Base-by-base conservation (phyloP, 108 stramenopile genomes). In the Skeletonema marinoi region DNA sequence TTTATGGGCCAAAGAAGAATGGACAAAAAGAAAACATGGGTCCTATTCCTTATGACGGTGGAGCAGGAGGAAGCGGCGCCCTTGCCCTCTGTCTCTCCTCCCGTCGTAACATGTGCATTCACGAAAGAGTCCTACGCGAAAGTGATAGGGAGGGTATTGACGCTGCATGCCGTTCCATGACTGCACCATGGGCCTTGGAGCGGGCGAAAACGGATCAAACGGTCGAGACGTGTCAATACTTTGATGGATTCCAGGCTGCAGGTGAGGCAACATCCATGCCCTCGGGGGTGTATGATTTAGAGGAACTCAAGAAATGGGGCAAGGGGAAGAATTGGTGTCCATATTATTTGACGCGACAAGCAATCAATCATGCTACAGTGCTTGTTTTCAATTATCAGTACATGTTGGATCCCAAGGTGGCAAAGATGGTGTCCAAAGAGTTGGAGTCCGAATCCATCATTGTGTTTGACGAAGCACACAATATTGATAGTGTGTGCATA, bases 311-410 rank as follows among this genome's bases (percentile, higher is more conserved):
- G 81, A 86, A 87, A 36, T 95, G 98, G 87, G 99, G 98, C 9
- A 81, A 88, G 75, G 78, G 80, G 16, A 88, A 89, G 36, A 87
- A 89, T 25, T 99, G 98, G 98, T 99, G 99, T 78, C 99, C 99
- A 9, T 99, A 99, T 77, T 99, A 97, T 74, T 68, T 99, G 65
- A 96, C 99, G 6, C 86, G 99, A 48, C 95, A 97, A 74, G 96
- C 96, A 19, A 96, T 99, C 81, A 93, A 96, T 74, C 97, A 97
- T 73, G 98, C 99, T 51, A 98, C 96, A 68, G 90, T 99, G 31
- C 74, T 99, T 14, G 98, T 98, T 9, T 99, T 98, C 88, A 99
- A 99, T 75, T 99, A 99, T 78, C 99, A 99, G 83, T 99, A 99
- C 83, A 98, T 99, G 98, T 93, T 99, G 9, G 98, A 99, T 88